Percentiles rank a stretch among this genome's conserved stretches.
phyloP scores from a whole-genome alignment of 2,329 filamentous ascomycete species.

The Sporothrix globosa region DNA sequence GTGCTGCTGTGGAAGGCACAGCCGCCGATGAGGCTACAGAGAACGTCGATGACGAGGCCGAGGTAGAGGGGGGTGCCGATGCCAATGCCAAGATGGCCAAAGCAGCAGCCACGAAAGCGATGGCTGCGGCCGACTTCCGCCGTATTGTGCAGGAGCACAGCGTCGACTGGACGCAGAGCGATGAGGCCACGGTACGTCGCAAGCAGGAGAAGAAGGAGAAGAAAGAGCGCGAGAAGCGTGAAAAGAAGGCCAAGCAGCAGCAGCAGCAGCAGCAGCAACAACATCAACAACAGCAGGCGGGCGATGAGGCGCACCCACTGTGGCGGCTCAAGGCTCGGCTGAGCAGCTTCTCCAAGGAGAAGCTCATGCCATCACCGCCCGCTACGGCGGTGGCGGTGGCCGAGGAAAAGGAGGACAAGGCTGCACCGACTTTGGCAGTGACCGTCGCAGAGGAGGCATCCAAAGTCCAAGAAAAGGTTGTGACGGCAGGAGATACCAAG shows the following conservation, averaged over 20 bases:
- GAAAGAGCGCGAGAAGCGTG: not conserved
- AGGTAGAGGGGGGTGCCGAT: not conserved
- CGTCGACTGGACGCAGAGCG: constrained; percentile 63
- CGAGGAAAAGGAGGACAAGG: not conserved
- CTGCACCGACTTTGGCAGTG: too few relatives aligned
- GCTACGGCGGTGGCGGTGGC: constrained; percentile 20
- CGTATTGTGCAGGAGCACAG: constrained; percentile 45
- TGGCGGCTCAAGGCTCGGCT: constrained; percentile 54
- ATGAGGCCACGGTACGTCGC: constrained; percentile 45
- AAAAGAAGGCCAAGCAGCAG: constrained; percentile 24
- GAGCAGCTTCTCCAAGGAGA: constrained; percentile 42
- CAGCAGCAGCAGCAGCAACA: constrained; percentile 26
- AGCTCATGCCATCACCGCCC: constrained; percentile 10
- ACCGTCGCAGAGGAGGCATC: not conserved
- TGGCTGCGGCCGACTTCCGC: not conserved
- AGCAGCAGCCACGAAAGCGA: not conserved
- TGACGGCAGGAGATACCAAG: constrained; percentile 36
- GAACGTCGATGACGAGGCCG: not conserved
- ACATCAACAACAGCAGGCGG: constrained; percentile 20
- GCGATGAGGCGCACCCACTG: constrained; percentile 48
- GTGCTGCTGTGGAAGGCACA: not conserved
- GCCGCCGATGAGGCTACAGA: not conserved
- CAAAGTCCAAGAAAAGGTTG: not conserved
- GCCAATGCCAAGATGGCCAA: not conserved
- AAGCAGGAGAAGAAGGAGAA: not conserved